Evolutionary conservation across 2,329 filamentous ascomycete genomes (phyloP).

Genomic region (Thielaviopsis musarum): DNA sequence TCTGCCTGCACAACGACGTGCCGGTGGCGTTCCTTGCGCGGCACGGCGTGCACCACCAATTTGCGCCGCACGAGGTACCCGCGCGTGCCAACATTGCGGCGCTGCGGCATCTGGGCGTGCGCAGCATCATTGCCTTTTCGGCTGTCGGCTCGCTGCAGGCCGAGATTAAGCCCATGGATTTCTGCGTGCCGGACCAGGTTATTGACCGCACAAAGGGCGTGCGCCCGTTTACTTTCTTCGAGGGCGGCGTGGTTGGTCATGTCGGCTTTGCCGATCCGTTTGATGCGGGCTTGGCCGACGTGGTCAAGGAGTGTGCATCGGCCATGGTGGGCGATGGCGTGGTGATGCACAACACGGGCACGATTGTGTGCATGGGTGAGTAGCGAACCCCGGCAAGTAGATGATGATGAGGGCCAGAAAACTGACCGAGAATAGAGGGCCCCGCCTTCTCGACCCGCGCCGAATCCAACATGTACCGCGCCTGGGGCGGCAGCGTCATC

Average conservation of each 20-base stretch:
- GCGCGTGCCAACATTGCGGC: slow-evolving; percentile 94
- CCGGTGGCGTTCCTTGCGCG: slow-evolving; percentile 87
- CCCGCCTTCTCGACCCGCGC: slow-evolving; percentile 94
- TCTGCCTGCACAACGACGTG: slow-evolving; percentile 71
- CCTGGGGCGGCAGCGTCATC: slow-evolving; percentile 87
- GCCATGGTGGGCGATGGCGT: slow-evolving; percentile 71
- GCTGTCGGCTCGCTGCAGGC: slow-evolving; percentile 88
- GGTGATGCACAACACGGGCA: slow-evolving; percentile 66
- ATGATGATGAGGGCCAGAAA: no score
- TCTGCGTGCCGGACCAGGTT: slow-evolving; percentile 88
- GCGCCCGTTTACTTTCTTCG: slow-evolving; percentile 90
- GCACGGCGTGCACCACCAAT: slow-evolving; percentile 76
- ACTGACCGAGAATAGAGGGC: slow-evolving; percentile 45
- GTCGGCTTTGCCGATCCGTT: slow-evolving; percentile 95
- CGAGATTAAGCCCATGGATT: slow-evolving; percentile 87
- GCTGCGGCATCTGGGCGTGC: slow-evolving; percentile 75
- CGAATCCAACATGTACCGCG: slow-evolving; percentile 87
- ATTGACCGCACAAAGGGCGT: slow-evolving; percentile 96
- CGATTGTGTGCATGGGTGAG: slow-evolving; percentile 79
- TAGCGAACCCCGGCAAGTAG: no score
- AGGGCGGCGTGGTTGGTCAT: slow-evolving; percentile 79
- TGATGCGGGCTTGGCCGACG: slow-evolving; percentile 56
- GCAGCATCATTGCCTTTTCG: slow-evolving; percentile 83
- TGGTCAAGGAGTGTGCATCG: slow-evolving; percentile 62
- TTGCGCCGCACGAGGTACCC: slow-evolving; percentile 89